phyloP scores from a whole-genome alignment of 306 rosid genomes.

The Ormosia semicastrata region DNA sequence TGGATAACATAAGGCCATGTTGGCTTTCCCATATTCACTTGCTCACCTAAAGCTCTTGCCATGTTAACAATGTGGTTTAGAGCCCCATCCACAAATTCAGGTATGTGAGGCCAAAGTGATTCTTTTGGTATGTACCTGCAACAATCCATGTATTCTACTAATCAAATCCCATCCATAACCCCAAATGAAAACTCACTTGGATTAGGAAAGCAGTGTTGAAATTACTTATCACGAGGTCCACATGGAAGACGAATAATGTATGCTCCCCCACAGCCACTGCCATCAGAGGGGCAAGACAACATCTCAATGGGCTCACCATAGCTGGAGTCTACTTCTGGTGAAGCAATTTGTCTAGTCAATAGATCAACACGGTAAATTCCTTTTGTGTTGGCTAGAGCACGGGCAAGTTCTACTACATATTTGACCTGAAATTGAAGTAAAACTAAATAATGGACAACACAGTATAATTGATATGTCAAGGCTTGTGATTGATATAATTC shows the following conservation, averaged over 20 bases:
- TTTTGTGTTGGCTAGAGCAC: slow-evolving; percentile 71
- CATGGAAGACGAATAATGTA: slow-evolving; percentile 78
- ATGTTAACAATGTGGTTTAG: slow-evolving; percentile 66
- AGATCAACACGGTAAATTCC: slow-evolving; percentile 80
- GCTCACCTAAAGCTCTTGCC: slow-evolving; percentile 76
- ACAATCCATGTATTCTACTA: background rate
- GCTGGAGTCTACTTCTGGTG: slow-evolving; percentile 66
- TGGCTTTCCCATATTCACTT: slow-evolving; percentile 59
- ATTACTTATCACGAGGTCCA: slow-evolving; percentile 63
- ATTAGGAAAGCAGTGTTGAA: background rate
- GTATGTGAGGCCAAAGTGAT: slow-evolving; percentile 79
- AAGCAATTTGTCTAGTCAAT: slow-evolving; percentile 66
- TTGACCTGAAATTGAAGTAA: slow-evolving; percentile 47
- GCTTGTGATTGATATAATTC: background rate
- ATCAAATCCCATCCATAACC: background rate
- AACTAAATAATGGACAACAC: background rate
- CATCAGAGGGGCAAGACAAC: slow-evolving; percentile 66
- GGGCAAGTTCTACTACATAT: slow-evolving; percentile 81
- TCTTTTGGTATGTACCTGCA: slow-evolving; percentile 74
- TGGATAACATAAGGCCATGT: slow-evolving; percentile 77
- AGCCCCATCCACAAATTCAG: slow-evolving; percentile 75
- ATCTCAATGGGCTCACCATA: slow-evolving; percentile 85
- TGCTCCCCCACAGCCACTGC: slow-evolving; percentile 69
- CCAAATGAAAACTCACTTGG: background rate
- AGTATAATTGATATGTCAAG: background rate